Conservation (phyloP, 192 early-diverging fungal genomes). For the Coemansia pectinata region DNA sequence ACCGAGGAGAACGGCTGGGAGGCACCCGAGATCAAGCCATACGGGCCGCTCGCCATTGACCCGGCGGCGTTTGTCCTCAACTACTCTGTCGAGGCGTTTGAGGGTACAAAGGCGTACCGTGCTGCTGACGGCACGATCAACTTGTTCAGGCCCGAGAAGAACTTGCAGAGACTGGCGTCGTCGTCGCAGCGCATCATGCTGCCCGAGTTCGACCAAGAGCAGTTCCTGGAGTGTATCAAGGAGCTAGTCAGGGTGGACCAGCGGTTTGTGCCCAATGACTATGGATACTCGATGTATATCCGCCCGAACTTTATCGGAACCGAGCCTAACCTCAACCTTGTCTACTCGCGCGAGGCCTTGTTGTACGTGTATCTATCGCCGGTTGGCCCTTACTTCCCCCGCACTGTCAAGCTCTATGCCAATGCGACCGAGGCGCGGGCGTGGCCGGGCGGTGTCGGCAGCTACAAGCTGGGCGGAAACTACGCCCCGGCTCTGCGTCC, state of each 20-base stretch:
- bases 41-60: conserved; percentile 76
- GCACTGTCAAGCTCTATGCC: conserved; percentile 82
- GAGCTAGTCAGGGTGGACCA: conserved; percentile 79
- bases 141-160: conserved; percentile 95
- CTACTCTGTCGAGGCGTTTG: conserved; percentile 93
- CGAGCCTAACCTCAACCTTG: conserved; percentile 80
- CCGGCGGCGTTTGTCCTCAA: conserved; percentile 91
- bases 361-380: conserved; percentile 92
- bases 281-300: conserved; percentile 93
- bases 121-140: conserved; percentile 84
- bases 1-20: conserved; percentile 70
- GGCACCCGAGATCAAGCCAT: conserved; percentile 83
- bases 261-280: conserved; percentile 85
- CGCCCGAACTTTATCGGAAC: conserved; percentile 96
- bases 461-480: conserved; percentile 86
- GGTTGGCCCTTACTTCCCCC: conserved; percentile 94
- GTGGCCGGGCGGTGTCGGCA: conserved; percentile 96
- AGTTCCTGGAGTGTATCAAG: conserved; percentile 85
- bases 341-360: conserved; percentile 74
- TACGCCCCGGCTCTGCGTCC: conserved; percentile 62
- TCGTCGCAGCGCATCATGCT: conserved; percentile 87
- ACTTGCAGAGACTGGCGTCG: conserved; percentile 85
- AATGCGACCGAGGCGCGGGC: conserved; percentile 85
- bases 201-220: conserved; percentile 79
- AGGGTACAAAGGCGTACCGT: conserved; percentile 92